Evolutionary conservation across 139 green algal genomes (phyloP).

Genomic region (Chlorella sp.): DNA sequence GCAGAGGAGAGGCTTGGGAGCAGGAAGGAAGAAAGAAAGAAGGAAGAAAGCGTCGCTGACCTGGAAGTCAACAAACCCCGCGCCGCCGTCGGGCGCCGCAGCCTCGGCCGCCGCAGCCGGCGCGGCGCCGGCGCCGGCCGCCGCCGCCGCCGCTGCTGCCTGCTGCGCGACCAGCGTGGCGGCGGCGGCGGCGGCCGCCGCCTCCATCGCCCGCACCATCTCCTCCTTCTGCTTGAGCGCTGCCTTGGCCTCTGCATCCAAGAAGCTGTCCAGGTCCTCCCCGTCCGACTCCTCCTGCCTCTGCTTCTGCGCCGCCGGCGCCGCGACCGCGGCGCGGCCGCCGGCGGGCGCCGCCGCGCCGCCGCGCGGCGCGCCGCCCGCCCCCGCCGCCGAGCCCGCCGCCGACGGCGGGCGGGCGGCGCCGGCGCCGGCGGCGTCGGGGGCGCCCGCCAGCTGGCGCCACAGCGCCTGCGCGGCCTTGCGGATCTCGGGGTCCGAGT

Average conservation of each 20-base stretch:
- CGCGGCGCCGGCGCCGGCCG: not conserved
- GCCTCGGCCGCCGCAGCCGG: not conserved
- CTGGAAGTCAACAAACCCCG: not conserved
- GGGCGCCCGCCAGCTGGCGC: conserved; percentile 2
- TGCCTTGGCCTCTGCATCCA: conserved; percentile 1
- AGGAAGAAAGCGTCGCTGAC: not conserved
- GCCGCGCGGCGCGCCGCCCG: not conserved
- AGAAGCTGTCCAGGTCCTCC: not conserved
- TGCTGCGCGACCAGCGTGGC: too few species aligned
- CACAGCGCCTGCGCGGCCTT: conserved; percentile 20
- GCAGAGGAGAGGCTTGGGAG: not conserved
- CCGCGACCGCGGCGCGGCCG: not conserved
- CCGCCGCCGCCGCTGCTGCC: conserved; percentile 6
- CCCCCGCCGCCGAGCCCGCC: not conserved
- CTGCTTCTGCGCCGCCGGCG: not conserved
- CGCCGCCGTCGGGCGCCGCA: not conserved
- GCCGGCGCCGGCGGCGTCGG: not conserved
- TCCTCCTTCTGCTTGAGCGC: not conserved
- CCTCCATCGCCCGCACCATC: not conserved
- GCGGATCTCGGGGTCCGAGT: conserved; percentile 33
- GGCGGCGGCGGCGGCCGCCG: not conserved
- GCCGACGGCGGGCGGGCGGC: not conserved
- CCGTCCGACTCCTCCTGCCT: not conserved
- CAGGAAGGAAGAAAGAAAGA: not conserved
- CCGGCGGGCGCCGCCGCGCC: too few species aligned